Conservation (phyloP, 2,329 filamentous ascomycete genomes). For the Dothideomycetes sp. region DNA sequence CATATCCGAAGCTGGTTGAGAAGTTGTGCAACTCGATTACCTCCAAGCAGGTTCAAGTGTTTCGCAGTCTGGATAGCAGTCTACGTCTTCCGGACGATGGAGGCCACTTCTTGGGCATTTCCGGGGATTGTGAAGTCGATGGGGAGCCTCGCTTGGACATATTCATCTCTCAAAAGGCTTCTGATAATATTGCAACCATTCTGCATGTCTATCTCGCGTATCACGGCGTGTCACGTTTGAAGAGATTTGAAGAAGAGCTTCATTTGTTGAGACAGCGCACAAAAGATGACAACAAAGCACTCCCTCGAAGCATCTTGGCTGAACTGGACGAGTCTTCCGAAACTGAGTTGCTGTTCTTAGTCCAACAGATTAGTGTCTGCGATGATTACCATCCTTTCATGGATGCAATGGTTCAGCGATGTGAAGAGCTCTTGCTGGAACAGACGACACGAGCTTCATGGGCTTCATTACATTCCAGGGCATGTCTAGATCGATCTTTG, state of each 20-base stretch:
- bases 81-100: conserved; percentile 10
- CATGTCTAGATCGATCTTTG: conserved; percentile 9
- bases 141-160: conserved; percentile 5
- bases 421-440: conserved; percentile 5
- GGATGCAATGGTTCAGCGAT: conserved; percentile 6
- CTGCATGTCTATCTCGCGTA: conserved; percentile 11
- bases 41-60: conserved; percentile 9
- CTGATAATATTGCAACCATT: conserved; percentile 9
- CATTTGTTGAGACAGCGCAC: conserved; percentile 3
- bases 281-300: conserved; percentile 1
- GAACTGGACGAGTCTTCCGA: conserved; percentile 10
- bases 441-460: conserved; percentile 7
- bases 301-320: conserved; percentile 9
- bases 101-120: conserved; percentile 10
- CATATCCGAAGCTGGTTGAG: conserved; percentile 6
- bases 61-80: conserved; percentile 10
- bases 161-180: conserved; percentile 10
- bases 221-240: conserved; percentile 8
- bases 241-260: conserved; percentile 10
- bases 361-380: conserved; percentile 8
- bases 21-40: conserved; percentile 4
- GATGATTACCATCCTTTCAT: conserved; percentile 5
- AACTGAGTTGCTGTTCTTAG: conserved; percentile 8
- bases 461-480: conserved; percentile 8
- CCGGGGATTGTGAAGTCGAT: conserved; percentile 2